Conservation (phyloP, 2,329 filamentous ascomycete genomes). For the Aspergillus latus region DNA sequence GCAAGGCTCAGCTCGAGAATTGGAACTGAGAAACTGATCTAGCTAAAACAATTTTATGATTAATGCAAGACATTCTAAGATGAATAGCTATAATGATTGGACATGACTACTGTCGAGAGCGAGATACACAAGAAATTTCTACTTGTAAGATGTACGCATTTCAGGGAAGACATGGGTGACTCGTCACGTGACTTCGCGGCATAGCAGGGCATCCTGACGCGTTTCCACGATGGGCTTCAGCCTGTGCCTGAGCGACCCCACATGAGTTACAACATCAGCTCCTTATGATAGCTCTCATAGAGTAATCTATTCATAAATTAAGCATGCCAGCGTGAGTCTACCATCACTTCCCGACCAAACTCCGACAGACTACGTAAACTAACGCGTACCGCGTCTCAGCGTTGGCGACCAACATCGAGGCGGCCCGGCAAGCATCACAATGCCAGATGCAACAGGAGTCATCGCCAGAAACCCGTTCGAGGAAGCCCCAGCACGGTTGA, state of each 20-base stretch:
- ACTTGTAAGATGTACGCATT: no score
- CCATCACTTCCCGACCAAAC: background rate
- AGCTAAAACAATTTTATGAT: slow-evolving; percentile 4
- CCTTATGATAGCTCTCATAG: slow-evolving; percentile 9
- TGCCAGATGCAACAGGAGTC: slow-evolving; percentile 32
- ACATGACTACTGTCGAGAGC: background rate
- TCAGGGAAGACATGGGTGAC: no score
- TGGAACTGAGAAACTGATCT: background rate
- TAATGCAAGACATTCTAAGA: background rate
- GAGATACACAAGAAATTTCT: background rate
- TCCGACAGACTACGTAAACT: slow-evolving; percentile 16
- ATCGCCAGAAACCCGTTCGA: slow-evolving; percentile 73
- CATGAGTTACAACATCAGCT: background rate
- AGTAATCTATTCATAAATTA: slow-evolving; percentile 12
- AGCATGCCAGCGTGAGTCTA: slow-evolving; percentile 51
- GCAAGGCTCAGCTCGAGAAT: background rate
- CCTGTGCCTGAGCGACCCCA: background rate
- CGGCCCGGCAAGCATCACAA: slow-evolving; percentile 44
- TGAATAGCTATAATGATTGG: background rate
- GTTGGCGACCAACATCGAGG: slow-evolving; percentile 67
- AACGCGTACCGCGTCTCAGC: slow-evolving; percentile 44
- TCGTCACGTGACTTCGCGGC: slow-evolving; percentile 37
- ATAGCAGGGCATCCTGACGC: slow-evolving; percentile 24
- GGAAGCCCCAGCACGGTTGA: slow-evolving; percentile 66
- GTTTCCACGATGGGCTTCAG: slow-evolving; percentile 16